Evolutionary conservation across 1,139 yeast genomes (phyloP).

Genomic region (Pichia inconspicua): DNA sequence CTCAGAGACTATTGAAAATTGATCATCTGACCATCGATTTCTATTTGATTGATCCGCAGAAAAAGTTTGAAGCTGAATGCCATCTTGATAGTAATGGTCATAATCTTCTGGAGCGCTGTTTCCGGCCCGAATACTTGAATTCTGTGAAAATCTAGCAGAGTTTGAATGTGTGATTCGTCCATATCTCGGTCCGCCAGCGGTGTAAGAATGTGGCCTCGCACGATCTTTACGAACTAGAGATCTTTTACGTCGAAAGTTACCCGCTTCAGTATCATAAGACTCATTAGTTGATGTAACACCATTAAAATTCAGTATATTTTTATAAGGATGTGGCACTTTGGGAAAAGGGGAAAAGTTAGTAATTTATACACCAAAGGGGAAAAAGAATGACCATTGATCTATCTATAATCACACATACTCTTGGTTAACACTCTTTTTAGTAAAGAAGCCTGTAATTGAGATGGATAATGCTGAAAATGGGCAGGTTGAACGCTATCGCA

Average conservation of each 20-base stretch:
- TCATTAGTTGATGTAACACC: constrained; percentile 2
- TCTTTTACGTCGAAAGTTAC: constrained; percentile 38
- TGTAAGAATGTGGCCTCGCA: constrained; percentile 22
- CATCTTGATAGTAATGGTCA: constrained; percentile 3
- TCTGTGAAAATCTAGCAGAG: constrained; percentile 4
- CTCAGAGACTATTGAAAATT: constrained; percentile 1
- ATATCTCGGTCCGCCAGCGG: constrained; percentile 4
- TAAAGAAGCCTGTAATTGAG: no score
- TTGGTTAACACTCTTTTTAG: no score
- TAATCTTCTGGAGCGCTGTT: neutral
- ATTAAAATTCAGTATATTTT: constrained; percentile 4
- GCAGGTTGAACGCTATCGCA: neutral
- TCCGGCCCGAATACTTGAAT: neutral
- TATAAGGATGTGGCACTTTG: constrained; percentile 12
- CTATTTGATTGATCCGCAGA: neutral
- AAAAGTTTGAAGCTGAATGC: constrained; percentile 11
- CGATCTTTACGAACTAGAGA: constrained; percentile 47
- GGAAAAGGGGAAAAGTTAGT: constrained; percentile 3
- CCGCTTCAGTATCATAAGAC: constrained; percentile 38
- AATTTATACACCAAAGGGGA: neutral
- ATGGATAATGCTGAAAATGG: no score
- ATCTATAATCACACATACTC: no score
- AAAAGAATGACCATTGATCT: no score
- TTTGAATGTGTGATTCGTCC: constrained; percentile 4
- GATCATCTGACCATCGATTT: neutral